phyloP scores from a whole-genome alignment of 345 rosid genomes.

The Melaleuca alternifolia region DNA sequence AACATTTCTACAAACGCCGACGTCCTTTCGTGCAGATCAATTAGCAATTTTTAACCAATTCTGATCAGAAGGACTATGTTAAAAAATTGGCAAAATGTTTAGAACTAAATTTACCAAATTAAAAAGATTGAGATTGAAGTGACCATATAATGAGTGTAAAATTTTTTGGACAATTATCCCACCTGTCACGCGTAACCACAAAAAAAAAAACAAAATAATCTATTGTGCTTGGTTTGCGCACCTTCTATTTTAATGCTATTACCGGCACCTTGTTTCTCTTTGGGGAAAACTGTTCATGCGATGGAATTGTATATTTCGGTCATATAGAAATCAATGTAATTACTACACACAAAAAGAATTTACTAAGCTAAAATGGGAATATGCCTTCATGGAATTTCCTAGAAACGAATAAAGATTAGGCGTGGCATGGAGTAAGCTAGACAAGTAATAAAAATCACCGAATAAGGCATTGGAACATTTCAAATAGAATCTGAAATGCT shows the following conservation, averaged over 20 bases:
- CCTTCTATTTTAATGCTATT: neutral
- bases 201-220: neutral
- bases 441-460: neutral
- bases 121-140: no score
- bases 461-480: no score
- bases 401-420: neutral
- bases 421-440: neutral
- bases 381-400: neutral
- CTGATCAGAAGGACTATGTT: neutral
- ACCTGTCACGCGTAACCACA: neutral
- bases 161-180: neutral
- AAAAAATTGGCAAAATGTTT: neutral
- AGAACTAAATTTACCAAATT: neutral
- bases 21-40: no score
- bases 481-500: no score
- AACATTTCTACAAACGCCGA: fast-evolving
- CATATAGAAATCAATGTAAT: neutral
- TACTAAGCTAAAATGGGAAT: neutral
- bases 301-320: neutral
- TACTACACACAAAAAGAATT: neutral
- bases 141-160: no score
- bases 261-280: neutral
- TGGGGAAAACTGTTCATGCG: neutral
- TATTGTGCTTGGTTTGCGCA: neutral
- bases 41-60: neutral